A percentile compares a stretch with the other conserved stretches of the same genome.
Conservation (phyloP, 495 filamentous ascomycete genomes). For the Penicillium riverlandense region DNA sequence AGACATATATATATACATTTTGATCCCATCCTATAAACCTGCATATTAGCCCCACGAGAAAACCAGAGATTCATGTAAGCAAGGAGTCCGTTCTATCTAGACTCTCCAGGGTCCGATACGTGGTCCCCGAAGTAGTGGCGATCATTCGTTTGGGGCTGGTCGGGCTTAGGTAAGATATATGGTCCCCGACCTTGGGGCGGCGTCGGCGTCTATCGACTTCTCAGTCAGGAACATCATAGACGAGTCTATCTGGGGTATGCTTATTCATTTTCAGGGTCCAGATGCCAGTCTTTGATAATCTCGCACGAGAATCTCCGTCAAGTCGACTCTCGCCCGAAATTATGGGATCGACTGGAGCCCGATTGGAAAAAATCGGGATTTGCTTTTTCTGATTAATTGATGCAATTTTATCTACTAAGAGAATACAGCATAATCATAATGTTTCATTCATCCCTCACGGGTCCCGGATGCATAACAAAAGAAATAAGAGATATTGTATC, state of each 20-base stretch:
- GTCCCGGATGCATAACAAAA: too few relatives aligned
- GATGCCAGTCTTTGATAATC: background rate
- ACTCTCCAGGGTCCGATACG: background rate
- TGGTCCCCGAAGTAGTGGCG: slow-evolving; percentile 1
- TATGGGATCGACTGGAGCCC: background rate
- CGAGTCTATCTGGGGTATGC: background rate
- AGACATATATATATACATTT: slow-evolving; percentile 1
- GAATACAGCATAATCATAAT: too few relatives aligned
- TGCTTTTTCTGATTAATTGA: too few relatives aligned
- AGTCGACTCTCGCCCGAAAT: too few relatives aligned
- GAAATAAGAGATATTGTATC: slow-evolving; percentile 2
- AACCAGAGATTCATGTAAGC: background rate
- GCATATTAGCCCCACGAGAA: background rate
- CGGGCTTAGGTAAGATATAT: background rate
- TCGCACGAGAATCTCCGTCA: background rate
- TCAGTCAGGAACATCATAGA: too few relatives aligned
- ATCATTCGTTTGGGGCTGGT: background rate
- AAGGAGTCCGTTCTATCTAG: background rate
- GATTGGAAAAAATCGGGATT: background rate
- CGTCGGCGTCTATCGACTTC: background rate
- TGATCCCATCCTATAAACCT: background rate
- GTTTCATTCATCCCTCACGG: too few relatives aligned
- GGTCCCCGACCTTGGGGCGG: background rate
- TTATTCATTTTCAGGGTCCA: background rate
- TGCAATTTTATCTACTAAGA: too few relatives aligned